phyloP scores from a whole-genome alignment of 768 basidiomycete species.

The Trametes cingulata region DNA sequence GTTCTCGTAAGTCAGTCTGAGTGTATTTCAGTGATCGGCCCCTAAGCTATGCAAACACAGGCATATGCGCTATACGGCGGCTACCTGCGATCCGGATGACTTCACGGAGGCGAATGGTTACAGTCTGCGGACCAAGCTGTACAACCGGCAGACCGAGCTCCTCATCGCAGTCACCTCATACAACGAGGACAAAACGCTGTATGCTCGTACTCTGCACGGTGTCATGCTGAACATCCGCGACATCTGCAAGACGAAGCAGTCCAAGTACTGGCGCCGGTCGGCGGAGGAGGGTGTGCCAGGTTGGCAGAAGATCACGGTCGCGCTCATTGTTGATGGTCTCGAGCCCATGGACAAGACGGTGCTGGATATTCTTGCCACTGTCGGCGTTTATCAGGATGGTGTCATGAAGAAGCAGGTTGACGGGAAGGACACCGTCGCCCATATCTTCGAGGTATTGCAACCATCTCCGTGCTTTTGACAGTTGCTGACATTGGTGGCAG shows the following conservation, averaged over 20 bases:
- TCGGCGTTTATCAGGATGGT: conserved; percentile 93
- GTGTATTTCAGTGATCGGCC: not conserved
- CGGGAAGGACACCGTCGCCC: conserved; percentile 85
- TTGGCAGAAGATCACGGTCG: conserved; percentile 92
- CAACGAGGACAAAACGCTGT: conserved; percentile 92
- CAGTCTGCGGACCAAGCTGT: conserved; percentile 80
- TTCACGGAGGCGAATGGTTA: conserved; percentile 80
- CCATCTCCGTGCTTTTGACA: not conserved
- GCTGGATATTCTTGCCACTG: conserved; percentile 82
- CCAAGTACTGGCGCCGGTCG: conserved; percentile 84
- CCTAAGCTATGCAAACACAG: conserved; percentile 34
- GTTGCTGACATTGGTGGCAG: conserved; percentile 39
- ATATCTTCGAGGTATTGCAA: conserved; percentile 83
- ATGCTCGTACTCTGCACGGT: conserved; percentile 88
- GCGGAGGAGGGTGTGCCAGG: conserved; percentile 83
- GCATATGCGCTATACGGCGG: conserved; percentile 94
- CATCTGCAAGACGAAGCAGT: conserved; percentile 94
- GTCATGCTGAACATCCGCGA: conserved; percentile 98
- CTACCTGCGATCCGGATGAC: conserved; percentile 89
- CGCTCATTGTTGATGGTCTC: conserved; percentile 89
- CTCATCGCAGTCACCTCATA: conserved; percentile 94
- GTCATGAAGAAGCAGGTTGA: conserved; percentile 93
- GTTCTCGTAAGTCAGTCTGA: conserved; percentile 69
- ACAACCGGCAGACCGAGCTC: conserved; percentile 88
- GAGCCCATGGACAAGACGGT: conserved; percentile 96